Conservation (phyloP, 805 yeast species). For the Pichia rugopelliculosa region DNA sequence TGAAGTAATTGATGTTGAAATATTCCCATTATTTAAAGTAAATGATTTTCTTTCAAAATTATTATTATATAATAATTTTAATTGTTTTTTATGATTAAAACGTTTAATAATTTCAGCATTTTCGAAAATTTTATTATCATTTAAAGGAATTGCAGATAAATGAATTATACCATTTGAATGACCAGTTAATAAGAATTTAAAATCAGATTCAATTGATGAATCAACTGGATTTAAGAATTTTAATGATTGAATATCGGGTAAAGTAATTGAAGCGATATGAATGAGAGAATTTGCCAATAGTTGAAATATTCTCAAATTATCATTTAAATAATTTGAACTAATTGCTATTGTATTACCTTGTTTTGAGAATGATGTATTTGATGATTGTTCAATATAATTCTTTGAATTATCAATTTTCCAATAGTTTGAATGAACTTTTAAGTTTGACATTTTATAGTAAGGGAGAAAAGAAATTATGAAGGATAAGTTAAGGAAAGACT, state of each 20-base stretch:
- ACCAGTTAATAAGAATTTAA: slow-evolving; percentile 54
- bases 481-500: background rate
- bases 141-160: slow-evolving; percentile 56
- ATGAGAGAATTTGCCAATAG: slow-evolving; percentile 33
- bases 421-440: slow-evolving; percentile 20
- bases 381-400: slow-evolving; percentile 8
- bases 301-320: slow-evolving; percentile 47
- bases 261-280: slow-evolving; percentile 51
- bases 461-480: background rate
- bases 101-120: slow-evolving; percentile 71
- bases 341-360: slow-evolving; percentile 38
- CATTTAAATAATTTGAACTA: slow-evolving; percentile 37
- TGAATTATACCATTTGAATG: slow-evolving; percentile 72
- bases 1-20: slow-evolving; percentile 26
- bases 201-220: slow-evolving; percentile 21
- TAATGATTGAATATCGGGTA: slow-evolving; percentile 47
- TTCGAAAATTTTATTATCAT: slow-evolving; percentile 28
- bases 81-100: slow-evolving; percentile 69
- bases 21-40: slow-evolving; percentile 5
- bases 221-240: slow-evolving; percentile 36
- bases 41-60: slow-evolving; percentile 2
- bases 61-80: slow-evolving; percentile 20
- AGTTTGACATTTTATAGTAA: background rate
- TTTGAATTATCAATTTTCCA: slow-evolving; percentile 27
- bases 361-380: slow-evolving; percentile 36